Conservation (phyloP, 225 moss, liverwort and hornwort genomes). For the Polytrichum formosum region DNA sequence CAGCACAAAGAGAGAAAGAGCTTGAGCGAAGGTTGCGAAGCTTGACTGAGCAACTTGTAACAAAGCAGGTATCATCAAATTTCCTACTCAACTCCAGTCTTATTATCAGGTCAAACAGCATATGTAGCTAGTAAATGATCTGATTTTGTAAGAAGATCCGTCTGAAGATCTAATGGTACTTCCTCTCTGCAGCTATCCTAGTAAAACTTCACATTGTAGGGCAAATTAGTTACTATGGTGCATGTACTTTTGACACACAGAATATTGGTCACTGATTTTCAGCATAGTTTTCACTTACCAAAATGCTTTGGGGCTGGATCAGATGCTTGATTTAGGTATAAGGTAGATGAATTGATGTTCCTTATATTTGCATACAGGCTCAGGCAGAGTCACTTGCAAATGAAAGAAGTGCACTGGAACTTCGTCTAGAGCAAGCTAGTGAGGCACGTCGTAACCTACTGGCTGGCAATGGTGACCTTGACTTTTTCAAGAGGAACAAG, state of each 20-base stretch:
- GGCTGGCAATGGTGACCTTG: conserved; percentile 60
- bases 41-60: conserved; percentile 75
- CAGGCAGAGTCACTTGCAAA: conserved; percentile 81
- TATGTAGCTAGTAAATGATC: too few species aligned
- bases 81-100: too few species aligned
- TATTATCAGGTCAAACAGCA: too few species aligned
- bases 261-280: background rate
- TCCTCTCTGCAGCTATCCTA: too few species aligned
- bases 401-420: conserved; percentile 78
- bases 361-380: conserved; percentile 34
- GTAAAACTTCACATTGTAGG: too few species aligned
- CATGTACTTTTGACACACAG: too few species aligned
- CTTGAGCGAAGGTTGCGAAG: conserved; percentile 76
- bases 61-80: conserved; percentile 55
- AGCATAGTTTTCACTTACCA: background rate
- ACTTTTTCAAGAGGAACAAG: conserved; percentile 76
- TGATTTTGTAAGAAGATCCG: too few species aligned
- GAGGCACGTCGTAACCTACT: conserved; percentile 56
- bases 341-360: too few species aligned
- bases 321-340: too few species aligned
- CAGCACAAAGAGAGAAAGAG: conserved; percentile 89
- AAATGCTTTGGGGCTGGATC: background rate
- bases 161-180: too few species aligned
- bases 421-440: conserved; percentile 60
- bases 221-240: too few species aligned